Evolutionary conservation across 371 early-diverging fungal genomes (phyloP).

Genomic region (Sporodiniella umbellata): DNA sequence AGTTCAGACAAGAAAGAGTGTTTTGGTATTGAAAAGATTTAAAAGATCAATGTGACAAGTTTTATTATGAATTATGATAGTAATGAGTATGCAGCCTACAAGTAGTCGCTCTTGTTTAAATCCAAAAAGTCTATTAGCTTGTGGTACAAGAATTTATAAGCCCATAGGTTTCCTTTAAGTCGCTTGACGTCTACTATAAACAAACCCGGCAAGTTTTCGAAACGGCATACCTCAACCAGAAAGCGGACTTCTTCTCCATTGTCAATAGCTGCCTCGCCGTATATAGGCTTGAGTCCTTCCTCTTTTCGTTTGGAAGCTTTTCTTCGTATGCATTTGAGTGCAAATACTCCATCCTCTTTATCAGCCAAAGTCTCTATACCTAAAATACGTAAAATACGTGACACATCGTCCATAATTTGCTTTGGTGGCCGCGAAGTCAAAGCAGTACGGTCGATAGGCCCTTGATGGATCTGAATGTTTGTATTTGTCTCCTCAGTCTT

Average conservation of each 20-base stretch:
- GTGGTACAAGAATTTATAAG: conserved; percentile 88
- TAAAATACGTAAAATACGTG: conserved; percentile 56
- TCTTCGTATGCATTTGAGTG: conserved; percentile 67
- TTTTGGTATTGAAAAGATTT: too few relatives aligned
- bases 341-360: conserved; percentile 61
- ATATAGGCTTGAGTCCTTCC: conserved; percentile 65
- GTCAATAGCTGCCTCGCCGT: conserved; percentile 88
- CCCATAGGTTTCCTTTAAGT: conserved; percentile 84
- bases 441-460: conserved; percentile 73
- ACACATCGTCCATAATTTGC: conserved; percentile 63
- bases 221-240: conserved; percentile 80
- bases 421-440: conserved; percentile 69
- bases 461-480: conserved; percentile 67
- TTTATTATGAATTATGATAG: too few relatives aligned
- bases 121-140: conserved; percentile 56
- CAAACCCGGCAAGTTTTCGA: conserved; percentile 81
- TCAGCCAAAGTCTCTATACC: conserved; percentile 59
- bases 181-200: conserved; percentile 86
- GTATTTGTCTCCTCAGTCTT: conserved; percentile 15
- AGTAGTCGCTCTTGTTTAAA: conserved; percentile 43
- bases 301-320: conserved; percentile 19
- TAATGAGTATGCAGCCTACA: too few relatives aligned
- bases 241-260: conserved; percentile 76
- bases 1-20: too few relatives aligned
- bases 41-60: too few relatives aligned